Evolutionary conservation across 2,329 filamentous ascomycete species (phyloP).

Genomic region (Madurella fahalii): DNA sequence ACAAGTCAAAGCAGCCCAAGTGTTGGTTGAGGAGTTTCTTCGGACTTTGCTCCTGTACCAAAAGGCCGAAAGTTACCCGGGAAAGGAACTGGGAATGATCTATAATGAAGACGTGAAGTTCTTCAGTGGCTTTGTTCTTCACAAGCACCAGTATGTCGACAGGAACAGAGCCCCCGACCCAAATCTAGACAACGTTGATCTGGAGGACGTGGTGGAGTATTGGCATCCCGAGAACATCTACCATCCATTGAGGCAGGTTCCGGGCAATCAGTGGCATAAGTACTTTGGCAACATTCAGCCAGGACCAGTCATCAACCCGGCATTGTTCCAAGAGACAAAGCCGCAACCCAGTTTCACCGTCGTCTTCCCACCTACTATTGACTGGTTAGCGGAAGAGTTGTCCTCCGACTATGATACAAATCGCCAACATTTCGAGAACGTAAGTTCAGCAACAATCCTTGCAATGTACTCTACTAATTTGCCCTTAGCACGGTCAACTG

Average conservation of each 20-base stretch:
- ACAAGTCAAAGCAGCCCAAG: slow-evolving; percentile 13
- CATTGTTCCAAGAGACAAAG: slow-evolving; percentile 7
- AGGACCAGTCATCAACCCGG: background rate
- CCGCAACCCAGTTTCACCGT: background rate
- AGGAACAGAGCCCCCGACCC: slow-evolving; percentile 2
- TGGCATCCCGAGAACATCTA: slow-evolving; percentile 14
- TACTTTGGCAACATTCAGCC: slow-evolving; percentile 15
- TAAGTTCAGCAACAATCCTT: background rate
- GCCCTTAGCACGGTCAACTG: background rate
- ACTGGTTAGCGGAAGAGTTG: slow-evolving; percentile 4
- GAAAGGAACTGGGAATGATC: slow-evolving; percentile 12
- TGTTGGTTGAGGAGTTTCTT: slow-evolving; percentile 11
- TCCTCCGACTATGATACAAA: slow-evolving; percentile 3
- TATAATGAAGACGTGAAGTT: slow-evolving; percentile 13
- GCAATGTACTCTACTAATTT: background rate
- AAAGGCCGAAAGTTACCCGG: slow-evolving; percentile 12
- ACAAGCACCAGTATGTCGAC: slow-evolving; percentile 4
- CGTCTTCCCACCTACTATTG: slow-evolving; percentile 7
- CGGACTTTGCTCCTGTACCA: slow-evolving; percentile 9
- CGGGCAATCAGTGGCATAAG: slow-evolving; percentile 20
- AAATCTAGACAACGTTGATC: background rate
- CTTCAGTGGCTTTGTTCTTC: slow-evolving; percentile 6
- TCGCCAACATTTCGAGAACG: slow-evolving; percentile 7
- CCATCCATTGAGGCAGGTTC: slow-evolving; percentile 15
- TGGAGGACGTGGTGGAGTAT: slow-evolving; percentile 2